phyloP scores from a whole-genome alignment of 164 flowering plant species.

The Vitis rupestris region DNA sequence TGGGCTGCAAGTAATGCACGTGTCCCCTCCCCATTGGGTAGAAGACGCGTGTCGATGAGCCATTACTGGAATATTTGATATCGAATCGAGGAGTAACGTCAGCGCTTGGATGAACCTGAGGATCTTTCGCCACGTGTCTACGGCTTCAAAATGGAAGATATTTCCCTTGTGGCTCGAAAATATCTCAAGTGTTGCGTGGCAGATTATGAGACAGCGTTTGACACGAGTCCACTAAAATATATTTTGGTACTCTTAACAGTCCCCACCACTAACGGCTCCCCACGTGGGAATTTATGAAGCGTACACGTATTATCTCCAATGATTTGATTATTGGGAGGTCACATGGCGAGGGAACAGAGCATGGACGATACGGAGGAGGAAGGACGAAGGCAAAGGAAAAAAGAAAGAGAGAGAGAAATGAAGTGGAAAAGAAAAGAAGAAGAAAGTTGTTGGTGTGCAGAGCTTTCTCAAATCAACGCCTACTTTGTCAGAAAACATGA shows the following conservation, averaged over 20 bases:
- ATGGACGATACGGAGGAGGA: too few species aligned
- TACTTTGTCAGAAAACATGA: too few species aligned
- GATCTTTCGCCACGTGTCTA: slow-evolving; percentile 12
- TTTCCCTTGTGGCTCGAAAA: slow-evolving; percentile 17
- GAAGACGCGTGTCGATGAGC: slow-evolving; percentile 1
- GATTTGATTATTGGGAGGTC: background rate
- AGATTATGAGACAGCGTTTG: background rate
- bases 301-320: background rate
- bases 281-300: background rate
- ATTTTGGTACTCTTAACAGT: too few species aligned
- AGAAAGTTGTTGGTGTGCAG: too few species aligned
- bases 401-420: too few species aligned
- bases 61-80: slow-evolving; percentile 5
- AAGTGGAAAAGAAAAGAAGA: too few species aligned
- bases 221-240: background rate
- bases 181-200: slow-evolving; percentile 16
- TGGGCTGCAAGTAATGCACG: background rate
- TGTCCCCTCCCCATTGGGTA: background rate
- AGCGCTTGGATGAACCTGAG: background rate
- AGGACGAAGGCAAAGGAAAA: too few species aligned
- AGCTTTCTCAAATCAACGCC: too few species aligned
- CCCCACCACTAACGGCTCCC: background rate
- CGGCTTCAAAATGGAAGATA: background rate
- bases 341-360: too few species aligned
- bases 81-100: slow-evolving; percentile 14